phyloP scores from a whole-genome alignment of 495 filamentous ascomycete species.

The Ramalina intermedia region DNA sequence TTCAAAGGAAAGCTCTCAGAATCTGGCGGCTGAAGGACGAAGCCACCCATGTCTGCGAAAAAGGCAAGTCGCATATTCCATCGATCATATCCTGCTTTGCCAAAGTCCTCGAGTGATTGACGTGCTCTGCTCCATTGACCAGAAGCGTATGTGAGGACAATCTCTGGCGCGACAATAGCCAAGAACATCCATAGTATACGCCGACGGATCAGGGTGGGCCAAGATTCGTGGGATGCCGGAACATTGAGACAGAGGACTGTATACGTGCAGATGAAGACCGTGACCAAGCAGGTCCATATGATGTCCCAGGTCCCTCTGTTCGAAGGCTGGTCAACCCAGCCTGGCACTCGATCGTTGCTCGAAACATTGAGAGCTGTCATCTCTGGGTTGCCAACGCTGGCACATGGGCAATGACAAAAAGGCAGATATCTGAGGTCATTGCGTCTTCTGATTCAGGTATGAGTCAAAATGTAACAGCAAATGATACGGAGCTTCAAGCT shows the following conservation, averaged over 20 bases:
- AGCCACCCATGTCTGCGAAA: slow-evolving; percentile 26
- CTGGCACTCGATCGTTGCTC: neutral
- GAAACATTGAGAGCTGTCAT: too few relatives aligned
- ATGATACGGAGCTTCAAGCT: too few relatives aligned
- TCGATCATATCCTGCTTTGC: slow-evolving; percentile 2
- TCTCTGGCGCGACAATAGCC: slow-evolving; percentile 22
- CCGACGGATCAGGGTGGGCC: slow-evolving; percentile 1
- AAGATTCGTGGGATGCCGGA: slow-evolving; percentile 3
- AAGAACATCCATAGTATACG: slow-evolving; percentile 20
- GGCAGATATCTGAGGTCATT: too few relatives aligned
- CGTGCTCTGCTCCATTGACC: slow-evolving; percentile 24
- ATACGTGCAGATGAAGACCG: slow-evolving; percentile 13
- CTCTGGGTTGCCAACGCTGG: too few relatives aligned
- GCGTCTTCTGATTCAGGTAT: too few relatives aligned
- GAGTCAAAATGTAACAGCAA: too few relatives aligned
- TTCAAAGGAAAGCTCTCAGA: slow-evolving; percentile 10
- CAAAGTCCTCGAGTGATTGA: slow-evolving; percentile 15
- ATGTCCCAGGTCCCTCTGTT: slow-evolving; percentile 15
- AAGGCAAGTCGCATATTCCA: slow-evolving; percentile 21
- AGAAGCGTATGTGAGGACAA: slow-evolving; percentile 19
- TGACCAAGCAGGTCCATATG: slow-evolving; percentile 11
- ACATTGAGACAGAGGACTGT: slow-evolving; percentile 14
- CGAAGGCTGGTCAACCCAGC: slow-evolving; percentile 10
- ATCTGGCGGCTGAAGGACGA: slow-evolving; percentile 12
- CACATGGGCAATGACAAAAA: too few relatives aligned